Evolutionary conservation across 2,329 filamentous ascomycete genomes (phyloP).

Genomic region (Ceratocystis ficicola): DNA sequence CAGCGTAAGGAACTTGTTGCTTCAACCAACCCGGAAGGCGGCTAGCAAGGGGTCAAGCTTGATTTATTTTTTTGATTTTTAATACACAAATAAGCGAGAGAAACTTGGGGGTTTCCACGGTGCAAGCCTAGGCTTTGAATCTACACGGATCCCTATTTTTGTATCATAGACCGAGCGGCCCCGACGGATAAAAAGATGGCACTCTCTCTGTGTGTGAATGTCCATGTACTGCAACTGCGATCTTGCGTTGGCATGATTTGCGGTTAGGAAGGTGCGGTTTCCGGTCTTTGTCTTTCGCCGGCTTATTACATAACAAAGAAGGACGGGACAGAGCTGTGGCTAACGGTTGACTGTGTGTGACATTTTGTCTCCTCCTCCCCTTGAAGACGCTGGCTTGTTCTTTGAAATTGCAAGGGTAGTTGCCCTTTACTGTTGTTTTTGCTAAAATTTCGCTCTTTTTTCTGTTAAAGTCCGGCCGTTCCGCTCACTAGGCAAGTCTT

Average conservation of each 20-base stretch:
- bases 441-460: slow-evolving; percentile 3
- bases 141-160: not conserved
- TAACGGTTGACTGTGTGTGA: not conserved
- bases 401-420: slow-evolving; percentile 5
- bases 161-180: not conserved
- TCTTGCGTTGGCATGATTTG: too few species aligned
- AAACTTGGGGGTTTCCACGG: not conserved
- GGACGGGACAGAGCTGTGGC: not conserved
- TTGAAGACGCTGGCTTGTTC: not conserved
- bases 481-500: not conserved
- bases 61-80: not conserved
- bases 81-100: slow-evolving; percentile 1
- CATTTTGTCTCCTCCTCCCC: not conserved
- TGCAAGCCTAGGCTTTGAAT: not conserved
- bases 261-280: too few species aligned
- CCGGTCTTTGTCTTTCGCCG: not conserved
- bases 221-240: not conserved
- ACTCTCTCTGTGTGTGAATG: not conserved
- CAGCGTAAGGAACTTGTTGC: not conserved
- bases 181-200: too few species aligned
- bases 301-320: not conserved
- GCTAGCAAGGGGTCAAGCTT: slow-evolving; percentile 5
- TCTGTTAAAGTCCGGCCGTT: slow-evolving; percentile 8
- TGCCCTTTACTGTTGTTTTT: not conserved
- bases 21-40: not conserved